Evolutionary conservation across 257 asterid genomes (phyloP).

Genomic region (Solanum lycopersicoides): DNA sequence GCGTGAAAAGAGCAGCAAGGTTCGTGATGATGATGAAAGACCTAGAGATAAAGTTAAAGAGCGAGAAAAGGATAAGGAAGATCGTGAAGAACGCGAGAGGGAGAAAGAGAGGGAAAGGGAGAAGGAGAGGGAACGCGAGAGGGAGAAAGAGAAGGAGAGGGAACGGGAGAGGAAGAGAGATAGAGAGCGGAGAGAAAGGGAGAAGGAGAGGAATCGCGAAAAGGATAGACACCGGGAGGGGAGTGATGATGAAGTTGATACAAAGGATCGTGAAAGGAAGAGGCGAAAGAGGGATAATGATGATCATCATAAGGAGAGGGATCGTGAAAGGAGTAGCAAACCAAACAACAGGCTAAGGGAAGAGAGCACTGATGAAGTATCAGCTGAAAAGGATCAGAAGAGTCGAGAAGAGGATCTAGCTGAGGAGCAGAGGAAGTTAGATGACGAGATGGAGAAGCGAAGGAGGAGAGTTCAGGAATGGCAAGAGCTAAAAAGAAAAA

Average conservation of each 20-base stretch:
- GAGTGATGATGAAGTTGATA: conserved; percentile 46
- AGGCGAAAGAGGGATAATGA: conserved; percentile 34
- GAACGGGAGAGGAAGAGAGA: conserved; percentile 3
- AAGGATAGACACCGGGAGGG: conserved; percentile 39
- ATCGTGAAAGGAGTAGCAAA: conserved; percentile 34
- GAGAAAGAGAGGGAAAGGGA: conserved; percentile 16
- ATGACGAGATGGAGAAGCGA: conserved; percentile 79
- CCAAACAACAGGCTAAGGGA: conserved; percentile 22
- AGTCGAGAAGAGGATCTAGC: conserved; percentile 63
- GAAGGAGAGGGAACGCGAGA: conserved; percentile 13
- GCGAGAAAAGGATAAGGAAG: not conserved
- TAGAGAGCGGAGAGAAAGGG: conserved; percentile 22
- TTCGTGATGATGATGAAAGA: not conserved
- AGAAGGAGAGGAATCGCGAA: conserved; percentile 11
- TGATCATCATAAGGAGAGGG: conserved; percentile 28
- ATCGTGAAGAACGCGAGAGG: conserved; percentile 1
- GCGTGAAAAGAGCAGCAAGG: not conserved
- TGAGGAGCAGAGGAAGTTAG: conserved; percentile 75
- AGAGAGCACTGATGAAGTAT: conserved; percentile 27
- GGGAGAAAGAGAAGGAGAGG: conserved; percentile 9
- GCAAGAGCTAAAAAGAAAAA: conserved; percentile 71
- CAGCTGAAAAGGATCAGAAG: conserved; percentile 26
- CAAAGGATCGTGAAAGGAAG: conserved; percentile 48
- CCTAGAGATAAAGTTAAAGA: not conserved
- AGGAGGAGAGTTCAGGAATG: conserved; percentile 92